A percentile compares a stretch with the other conserved stretches of the same genome.
These are phyloP conservation scores for Clitocybe nebularis DNA, from an alignment of 1,284 basidiomycete species.

Conservation along the genomic window DNA sequence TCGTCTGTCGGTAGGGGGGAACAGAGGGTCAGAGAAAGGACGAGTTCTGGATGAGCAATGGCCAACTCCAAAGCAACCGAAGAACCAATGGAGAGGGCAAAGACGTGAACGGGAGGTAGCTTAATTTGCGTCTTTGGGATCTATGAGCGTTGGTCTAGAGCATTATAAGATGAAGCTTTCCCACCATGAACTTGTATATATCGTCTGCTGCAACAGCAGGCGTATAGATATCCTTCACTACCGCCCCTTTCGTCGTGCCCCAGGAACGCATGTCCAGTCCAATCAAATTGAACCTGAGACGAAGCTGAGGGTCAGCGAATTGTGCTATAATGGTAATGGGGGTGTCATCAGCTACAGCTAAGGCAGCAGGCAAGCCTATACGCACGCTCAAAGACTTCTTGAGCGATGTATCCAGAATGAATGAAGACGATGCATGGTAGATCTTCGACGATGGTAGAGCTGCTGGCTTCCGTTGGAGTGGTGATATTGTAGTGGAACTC, in stretches of 20 bases:
- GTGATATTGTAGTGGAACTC: slow-evolving; percentile 33
- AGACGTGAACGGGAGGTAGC: slow-evolving; percentile 30
- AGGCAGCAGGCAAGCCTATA: neutral
- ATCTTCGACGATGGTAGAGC: slow-evolving; percentile 24
- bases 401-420: slow-evolving; percentile 29
- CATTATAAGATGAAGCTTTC: slow-evolving; percentile 8
- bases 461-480: slow-evolving; percentile 29
- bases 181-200: slow-evolving; percentile 28
- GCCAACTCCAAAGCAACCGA: slow-evolving; percentile 13
- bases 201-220: slow-evolving; percentile 29
- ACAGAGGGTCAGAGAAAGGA: slow-evolving; percentile 14
- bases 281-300: slow-evolving; percentile 32
- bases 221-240: slow-evolving; percentile 22
- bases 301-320: slow-evolving; percentile 28
- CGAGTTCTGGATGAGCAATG: slow-evolving; percentile 7
- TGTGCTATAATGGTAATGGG: slow-evolving; percentile 22
- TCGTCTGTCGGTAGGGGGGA: slow-evolving; percentile 9
- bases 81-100: slow-evolving; percentile 14
- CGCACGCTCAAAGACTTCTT: slow-evolving; percentile 33
- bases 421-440: slow-evolving; percentile 35
- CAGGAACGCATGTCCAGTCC: slow-evolving; percentile 28
- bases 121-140: too few relatives aligned
- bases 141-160: too few relatives aligned
- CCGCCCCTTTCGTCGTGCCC: slow-evolving; percentile 28
- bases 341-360: neutral